A percentile compares a stretch with the other conserved stretches of the same genome.
phyloP scores from a whole-genome alignment of 768 basidiomycete genomes.

The Dictyophora rubrovolvata region DNA sequence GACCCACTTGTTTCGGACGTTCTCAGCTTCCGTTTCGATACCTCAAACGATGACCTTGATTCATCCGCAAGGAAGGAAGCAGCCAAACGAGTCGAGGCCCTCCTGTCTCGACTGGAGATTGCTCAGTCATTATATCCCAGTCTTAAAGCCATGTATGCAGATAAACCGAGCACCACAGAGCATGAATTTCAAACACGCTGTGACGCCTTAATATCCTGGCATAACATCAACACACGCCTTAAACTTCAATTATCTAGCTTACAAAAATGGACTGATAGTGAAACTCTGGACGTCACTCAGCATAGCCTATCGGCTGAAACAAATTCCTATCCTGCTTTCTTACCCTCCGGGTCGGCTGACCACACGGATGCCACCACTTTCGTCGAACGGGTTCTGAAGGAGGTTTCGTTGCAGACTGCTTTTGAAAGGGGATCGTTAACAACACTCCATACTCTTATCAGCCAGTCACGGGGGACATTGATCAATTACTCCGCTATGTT shows the following conservation, averaged over 20 bases:
- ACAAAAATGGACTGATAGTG: constrained; percentile 89
- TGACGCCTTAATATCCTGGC: constrained; percentile 89
- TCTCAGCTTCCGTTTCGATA: constrained; percentile 56
- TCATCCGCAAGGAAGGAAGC: constrained; percentile 28
- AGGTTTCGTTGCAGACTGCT: constrained; percentile 89
- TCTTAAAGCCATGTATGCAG: constrained; percentile 66
- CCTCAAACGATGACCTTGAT: constrained; percentile 24
- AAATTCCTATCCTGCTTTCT: constrained; percentile 16
- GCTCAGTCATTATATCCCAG: constrained; percentile 83
- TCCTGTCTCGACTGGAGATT: constrained; percentile 68
- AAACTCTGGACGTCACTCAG: constrained; percentile 79
- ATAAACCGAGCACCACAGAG: constrained; percentile 63
- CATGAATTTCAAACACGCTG: constrained; percentile 66
- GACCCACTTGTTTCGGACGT: constrained; percentile 82
- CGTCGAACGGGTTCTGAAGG: constrained; percentile 88
- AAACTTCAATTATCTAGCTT: constrained; percentile 70
- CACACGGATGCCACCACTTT: constrained; percentile 70
- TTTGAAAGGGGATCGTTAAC: constrained; percentile 86
- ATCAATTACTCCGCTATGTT: constrained; percentile 69
- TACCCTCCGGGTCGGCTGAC: constrained; percentile 30
- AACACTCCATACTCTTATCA: constrained; percentile 80
- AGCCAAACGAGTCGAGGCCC: constrained; percentile 48
- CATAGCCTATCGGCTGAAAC: constrained; percentile 60
- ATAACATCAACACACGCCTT: constrained; percentile 77
- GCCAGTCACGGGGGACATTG: constrained; percentile 78